A percentile compares a stretch with the other conserved stretches of the same genome.
These are phyloP conservation scores for Trichoderma lentiforme DNA, from an alignment of 2,329 filamentous ascomycete genomes.

Conservation along the genomic window DNA sequence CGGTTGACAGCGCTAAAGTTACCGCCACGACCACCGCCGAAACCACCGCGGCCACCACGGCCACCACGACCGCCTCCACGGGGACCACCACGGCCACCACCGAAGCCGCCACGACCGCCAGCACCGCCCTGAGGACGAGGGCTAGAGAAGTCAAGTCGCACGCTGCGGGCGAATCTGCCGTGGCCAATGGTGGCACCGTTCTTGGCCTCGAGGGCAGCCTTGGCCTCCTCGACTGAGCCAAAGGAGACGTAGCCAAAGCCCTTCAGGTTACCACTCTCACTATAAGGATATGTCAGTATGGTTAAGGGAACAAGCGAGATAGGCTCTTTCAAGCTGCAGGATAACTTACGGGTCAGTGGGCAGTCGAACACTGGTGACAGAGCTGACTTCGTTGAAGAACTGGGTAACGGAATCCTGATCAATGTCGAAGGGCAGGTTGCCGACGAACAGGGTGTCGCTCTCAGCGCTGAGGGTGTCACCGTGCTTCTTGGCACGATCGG, in stretches of 20 bases:
- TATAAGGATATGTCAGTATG: constrained; percentile 29
- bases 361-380: constrained; percentile 76
- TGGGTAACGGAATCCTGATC: constrained; percentile 71
- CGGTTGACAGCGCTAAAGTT: constrained; percentile 51
- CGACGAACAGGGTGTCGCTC: constrained; percentile 85
- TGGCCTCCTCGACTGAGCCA: constrained; percentile 76
- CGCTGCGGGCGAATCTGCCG: constrained; percentile 66
- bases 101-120: constrained; percentile 40
- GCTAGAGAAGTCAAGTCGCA: constrained; percentile 80
- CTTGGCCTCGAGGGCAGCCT: constrained; percentile 65
- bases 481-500: constrained; percentile 64
- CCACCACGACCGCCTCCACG: constrained; percentile 52
- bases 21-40: constrained; percentile 48
- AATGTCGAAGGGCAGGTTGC: constrained; percentile 83
- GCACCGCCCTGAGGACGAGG: constrained; percentile 58
- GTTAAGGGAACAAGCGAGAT: background rate
- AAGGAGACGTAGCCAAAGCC: constrained; percentile 92
- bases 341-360: constrained; percentile 72
- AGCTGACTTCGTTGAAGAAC: constrained; percentile 69
- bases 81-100: constrained; percentile 50
- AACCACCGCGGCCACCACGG: constrained; percentile 45
- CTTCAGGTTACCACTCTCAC: constrained; percentile 80
- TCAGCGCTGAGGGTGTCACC: constrained; percentile 78
- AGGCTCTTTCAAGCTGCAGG: background rate
- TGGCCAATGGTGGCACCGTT: constrained; percentile 62